Evolutionary conservation across 2,329 filamentous ascomycete genomes (phyloP).

Genomic region (Ophiostoma perfectum): DNA sequence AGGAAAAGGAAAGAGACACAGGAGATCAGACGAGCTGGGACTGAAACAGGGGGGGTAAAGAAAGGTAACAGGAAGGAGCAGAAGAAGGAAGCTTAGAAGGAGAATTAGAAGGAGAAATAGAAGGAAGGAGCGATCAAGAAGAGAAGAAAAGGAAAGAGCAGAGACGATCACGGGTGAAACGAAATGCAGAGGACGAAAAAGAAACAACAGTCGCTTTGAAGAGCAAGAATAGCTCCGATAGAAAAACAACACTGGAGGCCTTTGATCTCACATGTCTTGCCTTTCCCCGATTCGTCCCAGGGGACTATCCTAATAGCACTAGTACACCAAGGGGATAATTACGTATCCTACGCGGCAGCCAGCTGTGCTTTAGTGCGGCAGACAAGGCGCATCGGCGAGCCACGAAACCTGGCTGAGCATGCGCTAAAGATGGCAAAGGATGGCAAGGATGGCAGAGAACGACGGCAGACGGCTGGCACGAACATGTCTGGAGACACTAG

Average conservation of each 20-base stretch:
- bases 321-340: background rate
- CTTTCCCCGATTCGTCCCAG: background rate
- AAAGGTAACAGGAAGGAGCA: background rate
- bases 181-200: background rate
- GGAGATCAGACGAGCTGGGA: background rate
- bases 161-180: background rate
- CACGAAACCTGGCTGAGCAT: background rate
- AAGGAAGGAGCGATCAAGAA: background rate
- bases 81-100: background rate
- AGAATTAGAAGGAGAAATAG: background rate
- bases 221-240: background rate
- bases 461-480: background rate
- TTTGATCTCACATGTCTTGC: background rate
- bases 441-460: background rate
- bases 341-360: background rate
- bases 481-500: background rate
- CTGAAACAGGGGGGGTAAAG: background rate
- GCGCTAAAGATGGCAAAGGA: background rate
- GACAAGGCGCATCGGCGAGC: background rate
- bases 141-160: background rate
- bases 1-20: background rate
- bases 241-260: slow-evolving; percentile 1
- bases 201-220: background rate
- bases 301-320: background rate
- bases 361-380: background rate